These are phyloP conservation scores for Pyrenopolyporus hunteri DNA, from an alignment of 495 filamentous ascomycete species.

Conservation along the genomic window DNA sequence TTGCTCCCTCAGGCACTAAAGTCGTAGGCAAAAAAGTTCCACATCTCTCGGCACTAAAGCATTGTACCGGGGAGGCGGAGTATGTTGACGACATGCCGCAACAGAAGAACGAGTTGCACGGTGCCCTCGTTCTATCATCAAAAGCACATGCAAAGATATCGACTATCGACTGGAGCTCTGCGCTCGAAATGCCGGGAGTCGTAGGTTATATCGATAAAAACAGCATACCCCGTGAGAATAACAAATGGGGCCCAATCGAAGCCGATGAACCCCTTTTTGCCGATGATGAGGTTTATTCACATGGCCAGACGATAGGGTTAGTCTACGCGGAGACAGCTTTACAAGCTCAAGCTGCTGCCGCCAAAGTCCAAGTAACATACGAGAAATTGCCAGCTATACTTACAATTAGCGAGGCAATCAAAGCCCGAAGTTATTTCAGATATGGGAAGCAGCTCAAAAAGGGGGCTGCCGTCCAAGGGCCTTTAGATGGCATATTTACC, in stretches of 20 bases:
- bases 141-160: slow-evolving; percentile 81
- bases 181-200: slow-evolving; percentile 73
- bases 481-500: slow-evolving; percentile 65
- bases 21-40: slow-evolving; percentile 74
- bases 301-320: slow-evolving; percentile 83
- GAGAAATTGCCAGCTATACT: slow-evolving; percentile 80
- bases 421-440: slow-evolving; percentile 68
- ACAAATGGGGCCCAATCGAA: slow-evolving; percentile 80
- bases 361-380: slow-evolving; percentile 77
- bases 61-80: slow-evolving; percentile 81
- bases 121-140: slow-evolving; percentile 76
- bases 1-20: slow-evolving; percentile 56
- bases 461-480: slow-evolving; percentile 58
- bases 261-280: slow-evolving; percentile 79
- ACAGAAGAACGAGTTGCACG: slow-evolving; percentile 77
- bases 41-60: slow-evolving; percentile 83
- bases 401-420: slow-evolving; percentile 74
- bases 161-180: slow-evolving; percentile 66
- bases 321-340: slow-evolving; percentile 73
- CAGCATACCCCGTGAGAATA: slow-evolving; percentile 67
- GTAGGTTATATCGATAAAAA: slow-evolving; percentile 73
- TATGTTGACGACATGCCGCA: slow-evolving; percentile 87
- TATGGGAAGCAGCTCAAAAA: slow-evolving; percentile 76
- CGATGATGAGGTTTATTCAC: slow-evolving; percentile 74
- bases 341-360: slow-evolving; percentile 70